phyloP scores from a whole-genome alignment of 352 stramenopile species.

The Phytophthora quininea region DNA sequence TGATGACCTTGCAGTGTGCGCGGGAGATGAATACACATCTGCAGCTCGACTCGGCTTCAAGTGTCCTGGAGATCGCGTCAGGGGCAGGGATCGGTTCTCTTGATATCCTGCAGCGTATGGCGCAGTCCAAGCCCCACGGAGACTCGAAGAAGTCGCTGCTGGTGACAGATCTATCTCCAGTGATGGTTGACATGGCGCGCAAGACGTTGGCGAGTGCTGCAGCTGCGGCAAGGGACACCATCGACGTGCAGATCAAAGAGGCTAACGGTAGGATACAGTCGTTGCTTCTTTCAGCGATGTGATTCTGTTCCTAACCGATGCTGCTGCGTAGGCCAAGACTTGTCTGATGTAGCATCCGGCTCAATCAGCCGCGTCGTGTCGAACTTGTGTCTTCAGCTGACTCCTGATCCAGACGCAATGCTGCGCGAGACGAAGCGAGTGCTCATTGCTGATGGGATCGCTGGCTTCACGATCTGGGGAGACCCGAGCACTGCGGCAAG shows the following conservation, averaged over 20 bases:
- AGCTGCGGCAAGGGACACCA: not conserved
- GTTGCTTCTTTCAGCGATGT: not conserved
- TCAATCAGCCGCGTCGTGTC: slow-evolving; percentile 44
- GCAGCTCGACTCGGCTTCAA: slow-evolving; percentile 32
- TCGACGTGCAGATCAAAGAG: slow-evolving; percentile 24
- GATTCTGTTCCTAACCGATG: not conserved
- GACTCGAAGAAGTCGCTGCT: slow-evolving; percentile 16
- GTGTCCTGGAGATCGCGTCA: slow-evolving; percentile 44
- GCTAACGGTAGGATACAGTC: slow-evolving; percentile 26
- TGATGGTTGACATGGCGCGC: slow-evolving; percentile 33
- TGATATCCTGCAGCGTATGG: slow-evolving; percentile 27
- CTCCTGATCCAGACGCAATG: slow-evolving; percentile 44
- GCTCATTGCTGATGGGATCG: slow-evolving; percentile 26
- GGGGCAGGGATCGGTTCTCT: slow-evolving; percentile 39
- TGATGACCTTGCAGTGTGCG: slow-evolving; percentile 36
- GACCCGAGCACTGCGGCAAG: slow-evolving; percentile 33
- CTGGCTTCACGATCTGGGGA: slow-evolving; percentile 49
- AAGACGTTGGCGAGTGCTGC: slow-evolving; percentile 17
- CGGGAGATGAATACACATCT: slow-evolving; percentile 36
- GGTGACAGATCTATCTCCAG: slow-evolving; percentile 36
- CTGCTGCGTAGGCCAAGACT: slow-evolving; percentile 24
- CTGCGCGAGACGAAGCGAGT: slow-evolving; percentile 40
- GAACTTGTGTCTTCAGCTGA: slow-evolving; percentile 42
- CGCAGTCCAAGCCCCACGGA: not conserved
- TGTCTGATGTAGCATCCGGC: slow-evolving; percentile 16